phyloP scores from a whole-genome alignment of 768 basidiomycete species.

The Dacryopinax primogenitus region DNA sequence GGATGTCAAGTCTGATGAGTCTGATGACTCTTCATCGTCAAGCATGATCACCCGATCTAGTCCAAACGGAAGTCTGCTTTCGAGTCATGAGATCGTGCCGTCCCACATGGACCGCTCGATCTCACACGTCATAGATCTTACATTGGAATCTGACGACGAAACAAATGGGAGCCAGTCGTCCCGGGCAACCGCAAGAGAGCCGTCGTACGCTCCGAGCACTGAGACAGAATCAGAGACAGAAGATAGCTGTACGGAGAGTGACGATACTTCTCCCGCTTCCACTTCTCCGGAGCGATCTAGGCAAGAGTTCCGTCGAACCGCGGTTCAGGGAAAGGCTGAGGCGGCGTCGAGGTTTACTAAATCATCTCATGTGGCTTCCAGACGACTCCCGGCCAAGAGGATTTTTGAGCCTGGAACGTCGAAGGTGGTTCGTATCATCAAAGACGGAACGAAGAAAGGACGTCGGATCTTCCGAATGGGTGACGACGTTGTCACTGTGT shows the following conservation, averaged over 20 bases:
- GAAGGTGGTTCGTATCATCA: background rate
- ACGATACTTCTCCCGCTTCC: too few species aligned
- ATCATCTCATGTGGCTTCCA: background rate
- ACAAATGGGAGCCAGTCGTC: background rate
- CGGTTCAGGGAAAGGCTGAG: too few species aligned
- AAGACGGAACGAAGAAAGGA: background rate
- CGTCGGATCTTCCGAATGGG: background rate
- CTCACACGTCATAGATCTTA: background rate
- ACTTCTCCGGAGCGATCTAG: too few species aligned
- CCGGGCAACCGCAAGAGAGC: too few species aligned
- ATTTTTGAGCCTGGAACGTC: background rate
- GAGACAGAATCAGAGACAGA: background rate
- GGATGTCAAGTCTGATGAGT: too few species aligned
- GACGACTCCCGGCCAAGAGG: background rate
- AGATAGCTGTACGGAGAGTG: too few species aligned
- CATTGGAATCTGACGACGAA: background rate
- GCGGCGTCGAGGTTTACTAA: too few species aligned
- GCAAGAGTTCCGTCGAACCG: too few species aligned
- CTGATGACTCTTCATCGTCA: too few species aligned
- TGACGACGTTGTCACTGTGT: background rate
- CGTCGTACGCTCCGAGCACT: background rate
- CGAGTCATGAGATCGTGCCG: background rate
- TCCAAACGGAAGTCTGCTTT: background rate
- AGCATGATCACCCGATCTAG: background rate
- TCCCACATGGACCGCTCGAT: background rate